These are phyloP conservation scores for Lactarius vividus DNA, from an alignment of 768 basidiomycete species.

Conservation along the genomic window DNA sequence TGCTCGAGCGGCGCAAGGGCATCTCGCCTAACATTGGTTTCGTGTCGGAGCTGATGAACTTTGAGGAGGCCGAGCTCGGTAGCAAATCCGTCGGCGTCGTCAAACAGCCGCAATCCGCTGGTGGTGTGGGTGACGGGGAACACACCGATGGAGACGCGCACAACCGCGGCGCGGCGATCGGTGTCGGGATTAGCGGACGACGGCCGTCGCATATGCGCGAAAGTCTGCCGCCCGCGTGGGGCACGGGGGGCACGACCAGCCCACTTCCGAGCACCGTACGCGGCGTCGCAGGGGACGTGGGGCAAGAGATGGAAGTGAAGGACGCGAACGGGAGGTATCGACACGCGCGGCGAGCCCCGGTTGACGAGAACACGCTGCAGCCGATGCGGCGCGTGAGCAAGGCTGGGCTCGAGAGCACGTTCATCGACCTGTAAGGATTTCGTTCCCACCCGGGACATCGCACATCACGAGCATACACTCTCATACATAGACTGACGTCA, in stretches of 20 bases:
- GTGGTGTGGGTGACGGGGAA: constrained; percentile 34
- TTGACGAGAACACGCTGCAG: constrained; percentile 84
- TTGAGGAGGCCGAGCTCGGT: constrained; percentile 88
- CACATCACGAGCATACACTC: not conserved
- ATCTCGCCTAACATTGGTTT: constrained; percentile 98
- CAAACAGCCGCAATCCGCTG: constrained; percentile 39
- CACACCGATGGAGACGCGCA: constrained; percentile 35
- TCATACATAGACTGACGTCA: constrained; percentile 2
- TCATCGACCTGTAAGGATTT: not conserved
- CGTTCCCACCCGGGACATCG: not conserved
- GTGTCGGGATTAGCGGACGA: constrained; percentile 43
- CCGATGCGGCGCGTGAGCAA: constrained; percentile 90
- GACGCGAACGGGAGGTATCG: constrained; percentile 83
- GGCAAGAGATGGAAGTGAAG: constrained; percentile 86
- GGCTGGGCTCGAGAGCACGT: constrained; percentile 77
- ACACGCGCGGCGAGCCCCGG: constrained; percentile 83
- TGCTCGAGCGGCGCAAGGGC: constrained; percentile 87
- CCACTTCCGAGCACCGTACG: constrained; percentile 29
- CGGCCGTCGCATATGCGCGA: constrained; percentile 69
- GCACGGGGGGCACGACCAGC: constrained; percentile 28
- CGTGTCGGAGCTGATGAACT: constrained; percentile 94
- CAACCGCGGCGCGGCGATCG: constrained; percentile 33
- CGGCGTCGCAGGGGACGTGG: constrained; percentile 56
- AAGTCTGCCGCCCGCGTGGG: constrained; percentile 62
- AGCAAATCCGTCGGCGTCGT: constrained; percentile 68